Evolutionary conservation across 805 yeast species (phyloP).

Genomic region (Candida vartiovaarae): DNA sequence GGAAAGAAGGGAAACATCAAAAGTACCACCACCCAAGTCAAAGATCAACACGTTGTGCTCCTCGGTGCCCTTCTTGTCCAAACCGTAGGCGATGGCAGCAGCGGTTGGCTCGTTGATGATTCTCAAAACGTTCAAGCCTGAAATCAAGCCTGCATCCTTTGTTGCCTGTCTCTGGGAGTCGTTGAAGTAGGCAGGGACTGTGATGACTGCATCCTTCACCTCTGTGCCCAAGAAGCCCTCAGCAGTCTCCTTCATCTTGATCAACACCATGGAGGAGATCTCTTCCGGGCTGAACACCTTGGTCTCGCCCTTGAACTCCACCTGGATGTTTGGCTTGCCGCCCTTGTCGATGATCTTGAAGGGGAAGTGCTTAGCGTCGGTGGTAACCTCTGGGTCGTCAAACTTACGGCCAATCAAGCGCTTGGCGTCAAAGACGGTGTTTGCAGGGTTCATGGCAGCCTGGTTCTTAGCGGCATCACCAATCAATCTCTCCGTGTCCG

Average conservation of each 20-base stretch:
- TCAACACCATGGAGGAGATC: slow-evolving; percentile 84
- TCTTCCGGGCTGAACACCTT: slow-evolving; percentile 88
- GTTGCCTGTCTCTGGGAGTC: slow-evolving; percentile 95
- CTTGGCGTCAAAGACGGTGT: slow-evolving; percentile 87
- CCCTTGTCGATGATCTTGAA: slow-evolving; percentile 59
- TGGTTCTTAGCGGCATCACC: slow-evolving; percentile 98
- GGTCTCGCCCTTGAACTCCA: slow-evolving; percentile 63
- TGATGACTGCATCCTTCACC: slow-evolving; percentile 86
- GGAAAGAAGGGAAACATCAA: slow-evolving; percentile 81
- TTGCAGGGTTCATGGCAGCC: slow-evolving; percentile 80
- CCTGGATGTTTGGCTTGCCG: slow-evolving; percentile 81
- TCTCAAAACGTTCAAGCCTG: slow-evolving; percentile 82
- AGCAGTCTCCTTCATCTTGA: slow-evolving; percentile 89
- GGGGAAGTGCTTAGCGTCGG: slow-evolving; percentile 79
- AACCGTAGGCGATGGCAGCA: slow-evolving; percentile 95
- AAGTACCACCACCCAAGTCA: slow-evolving; percentile 98
- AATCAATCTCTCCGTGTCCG: slow-evolving; percentile 84
- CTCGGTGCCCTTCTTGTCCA: slow-evolving; percentile 76
- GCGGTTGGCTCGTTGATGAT: slow-evolving; percentile 95
- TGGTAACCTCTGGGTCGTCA: slow-evolving; percentile 69
- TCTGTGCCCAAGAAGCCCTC: slow-evolving; percentile 81
- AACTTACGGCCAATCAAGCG: slow-evolving; percentile 84
- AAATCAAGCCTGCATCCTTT: slow-evolving; percentile 88
- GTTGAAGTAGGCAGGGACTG: slow-evolving; percentile 90
- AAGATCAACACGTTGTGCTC: slow-evolving; percentile 89